These are phyloP conservation scores for Cucumis hystrix DNA, from an alignment of 306 rosid genomes.

Conservation along the genomic window DNA sequence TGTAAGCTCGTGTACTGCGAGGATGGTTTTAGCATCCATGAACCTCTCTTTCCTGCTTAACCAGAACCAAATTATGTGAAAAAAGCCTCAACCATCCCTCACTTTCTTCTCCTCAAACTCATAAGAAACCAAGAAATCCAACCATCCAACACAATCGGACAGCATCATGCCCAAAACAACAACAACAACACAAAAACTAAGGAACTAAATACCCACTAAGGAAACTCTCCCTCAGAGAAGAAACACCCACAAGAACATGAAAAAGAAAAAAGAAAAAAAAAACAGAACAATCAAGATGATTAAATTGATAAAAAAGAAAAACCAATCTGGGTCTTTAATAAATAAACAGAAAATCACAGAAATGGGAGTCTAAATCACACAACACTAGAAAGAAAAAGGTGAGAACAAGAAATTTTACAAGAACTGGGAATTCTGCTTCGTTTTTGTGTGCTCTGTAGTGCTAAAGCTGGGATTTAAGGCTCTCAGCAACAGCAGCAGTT, in stretches of 20 bases:
- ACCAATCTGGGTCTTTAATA: constrained; percentile 14
- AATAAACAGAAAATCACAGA: background rate
- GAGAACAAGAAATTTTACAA: background rate
- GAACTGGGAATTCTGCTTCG: background rate
- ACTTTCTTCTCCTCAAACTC: background rate
- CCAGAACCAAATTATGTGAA: background rate
- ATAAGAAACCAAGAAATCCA: background rate
- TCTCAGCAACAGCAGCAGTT: constrained; percentile 6
- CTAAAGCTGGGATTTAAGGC: background rate
- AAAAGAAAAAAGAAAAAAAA: no score
- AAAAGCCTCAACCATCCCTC: background rate
- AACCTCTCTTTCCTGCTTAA: background rate
- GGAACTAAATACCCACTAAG: background rate
- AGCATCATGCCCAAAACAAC: background rate
- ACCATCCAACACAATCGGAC: background rate
- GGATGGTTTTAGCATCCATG: background rate
- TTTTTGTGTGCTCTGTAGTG: background rate
- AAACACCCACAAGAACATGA: constrained; percentile 1
- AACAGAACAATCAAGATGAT: background rate
- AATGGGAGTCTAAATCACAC: constrained; percentile 11
- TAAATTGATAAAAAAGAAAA: background rate
- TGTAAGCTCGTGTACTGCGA: background rate
- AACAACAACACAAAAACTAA: background rate
- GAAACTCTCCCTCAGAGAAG: background rate
- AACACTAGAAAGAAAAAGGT: background rate